Conservation (phyloP, 768 basidiomycete species). For the Xerocomus potaroensis region DNA sequence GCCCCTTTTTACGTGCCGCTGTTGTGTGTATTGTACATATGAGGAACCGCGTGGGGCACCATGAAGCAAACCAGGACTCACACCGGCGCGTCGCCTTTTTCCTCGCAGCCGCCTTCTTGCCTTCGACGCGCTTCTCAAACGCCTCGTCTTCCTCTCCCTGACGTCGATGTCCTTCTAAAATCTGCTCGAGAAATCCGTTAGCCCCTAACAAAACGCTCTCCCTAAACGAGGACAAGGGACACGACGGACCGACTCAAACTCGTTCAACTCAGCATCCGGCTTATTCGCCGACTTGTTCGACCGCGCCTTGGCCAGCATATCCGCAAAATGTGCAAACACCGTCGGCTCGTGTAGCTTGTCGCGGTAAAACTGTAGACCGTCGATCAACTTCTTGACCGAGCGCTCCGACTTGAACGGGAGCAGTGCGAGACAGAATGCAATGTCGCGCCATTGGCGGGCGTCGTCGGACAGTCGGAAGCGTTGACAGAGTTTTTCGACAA, state of each 20-base stretch:
- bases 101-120: constrained; percentile 74
- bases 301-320: constrained; percentile 91
- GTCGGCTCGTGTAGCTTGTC: constrained; percentile 90
- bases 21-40: too few species aligned
- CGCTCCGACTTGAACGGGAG: constrained; percentile 97
- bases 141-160: constrained; percentile 93
- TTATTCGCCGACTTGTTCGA: constrained; percentile 89
- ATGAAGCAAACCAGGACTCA: constrained; percentile 19
- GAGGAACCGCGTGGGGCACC: too few species aligned
- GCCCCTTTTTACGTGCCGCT: constrained; percentile 31
- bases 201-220: too few species aligned
- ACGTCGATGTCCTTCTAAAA: constrained; percentile 73
- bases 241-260: constrained; percentile 78
- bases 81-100: constrained; percentile 61
- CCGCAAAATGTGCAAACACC: constrained; percentile 79
- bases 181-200: too few species aligned
- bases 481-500: constrained; percentile 97
- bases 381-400: constrained; percentile 94
- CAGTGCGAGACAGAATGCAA: constrained; percentile 91
- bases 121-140: constrained; percentile 79
- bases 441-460: constrained; percentile 94
- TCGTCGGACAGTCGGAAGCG: constrained; percentile 87
- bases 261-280: constrained; percentile 88
- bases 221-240: neutral
- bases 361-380: constrained; percentile 87